Conservation (phyloP, 805 yeast species). For the Ogataea sp. region DNA sequence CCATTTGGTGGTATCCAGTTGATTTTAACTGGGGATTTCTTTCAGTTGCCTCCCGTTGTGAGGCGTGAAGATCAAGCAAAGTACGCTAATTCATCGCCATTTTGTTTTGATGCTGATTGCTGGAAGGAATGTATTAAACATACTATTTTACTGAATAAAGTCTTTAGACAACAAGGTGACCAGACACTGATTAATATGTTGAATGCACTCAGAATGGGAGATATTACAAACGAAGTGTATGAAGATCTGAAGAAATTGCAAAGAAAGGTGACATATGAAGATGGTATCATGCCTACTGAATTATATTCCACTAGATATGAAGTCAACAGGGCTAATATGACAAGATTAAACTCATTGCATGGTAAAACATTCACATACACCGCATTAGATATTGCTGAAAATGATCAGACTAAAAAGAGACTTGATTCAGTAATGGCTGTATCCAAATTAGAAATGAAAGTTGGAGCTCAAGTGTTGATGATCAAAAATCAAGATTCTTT, state of each 20-base stretch:
- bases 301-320: constrained; percentile 80
- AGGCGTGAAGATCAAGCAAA: constrained; percentile 24
- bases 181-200: constrained; percentile 66
- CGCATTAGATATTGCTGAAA: constrained; percentile 31
- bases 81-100: constrained; percentile 25
- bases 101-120: constrained; percentile 65
- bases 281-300: constrained; percentile 85
- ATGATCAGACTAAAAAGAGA: constrained; percentile 4
- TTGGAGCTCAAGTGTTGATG: constrained; percentile 92
- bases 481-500: constrained; percentile 68
- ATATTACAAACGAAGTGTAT: constrained; percentile 41
- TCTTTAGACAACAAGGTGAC: constrained; percentile 87
- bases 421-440: constrained; percentile 54
- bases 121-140: constrained; percentile 62
- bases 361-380: constrained; percentile 38
- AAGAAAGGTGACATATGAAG: constrained; percentile 51
- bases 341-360: constrained; percentile 38
- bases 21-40: constrained; percentile 90
- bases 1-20: constrained; percentile 96
- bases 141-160: constrained; percentile 66
- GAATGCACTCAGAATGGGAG: constrained; percentile 73
- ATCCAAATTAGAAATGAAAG: constrained; percentile 52
- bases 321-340: constrained; percentile 67
- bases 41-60: constrained; percentile 88
- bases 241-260: constrained; percentile 41